These are phyloP conservation scores for Jamesozyma spencerorum DNA, from an alignment of 805 yeast genomes.

Conservation along the genomic window DNA sequence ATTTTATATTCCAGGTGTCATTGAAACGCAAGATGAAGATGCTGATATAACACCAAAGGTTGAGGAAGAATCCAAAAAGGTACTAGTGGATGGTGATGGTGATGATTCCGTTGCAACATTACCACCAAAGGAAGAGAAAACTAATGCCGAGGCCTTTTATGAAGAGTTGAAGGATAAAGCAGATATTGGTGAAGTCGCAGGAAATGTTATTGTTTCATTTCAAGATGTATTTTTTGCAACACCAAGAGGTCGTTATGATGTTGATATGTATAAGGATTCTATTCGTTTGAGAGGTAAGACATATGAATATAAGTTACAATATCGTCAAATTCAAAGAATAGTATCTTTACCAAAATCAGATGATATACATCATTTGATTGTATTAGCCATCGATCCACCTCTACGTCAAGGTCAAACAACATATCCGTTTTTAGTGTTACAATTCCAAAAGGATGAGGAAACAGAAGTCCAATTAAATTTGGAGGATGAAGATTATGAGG, in stretches of 20 bases:
- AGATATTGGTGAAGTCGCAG: slow-evolving; percentile 86
- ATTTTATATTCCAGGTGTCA: slow-evolving; percentile 85
- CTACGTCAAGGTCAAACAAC: slow-evolving; percentile 96
- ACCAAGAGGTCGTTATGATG: slow-evolving; percentile 97
- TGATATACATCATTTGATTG: slow-evolving; percentile 78
- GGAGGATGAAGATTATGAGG: slow-evolving; percentile 70
- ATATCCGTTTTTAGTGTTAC: slow-evolving; percentile 84
- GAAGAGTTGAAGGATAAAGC: slow-evolving; percentile 90
- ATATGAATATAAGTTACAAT: slow-evolving; percentile 91
- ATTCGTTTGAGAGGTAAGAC: slow-evolving; percentile 94
- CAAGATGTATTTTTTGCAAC: slow-evolving; percentile 85
- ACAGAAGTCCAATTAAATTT: slow-evolving; percentile 82
- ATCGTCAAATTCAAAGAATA: slow-evolving; percentile 79
- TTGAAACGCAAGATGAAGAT: slow-evolving; percentile 41
- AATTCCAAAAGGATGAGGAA: slow-evolving; percentile 83
- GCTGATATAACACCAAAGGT: slow-evolving; percentile 18
- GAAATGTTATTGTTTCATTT: slow-evolving; percentile 90
- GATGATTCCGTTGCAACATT: slow-evolving; percentile 14
- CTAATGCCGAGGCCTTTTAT: slow-evolving; percentile 77
- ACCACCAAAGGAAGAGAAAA: slow-evolving; percentile 30
- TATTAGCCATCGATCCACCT: slow-evolving; percentile 92
- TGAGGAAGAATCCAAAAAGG: slow-evolving; percentile 10
- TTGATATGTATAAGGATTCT: slow-evolving; percentile 82
- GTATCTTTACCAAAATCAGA: slow-evolving; percentile 92
- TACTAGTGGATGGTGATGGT: slow-evolving; percentile 17